Base-by-base conservation (phyloP, 257 asterid genomes). In the Penstemon davidsonii region DNA sequence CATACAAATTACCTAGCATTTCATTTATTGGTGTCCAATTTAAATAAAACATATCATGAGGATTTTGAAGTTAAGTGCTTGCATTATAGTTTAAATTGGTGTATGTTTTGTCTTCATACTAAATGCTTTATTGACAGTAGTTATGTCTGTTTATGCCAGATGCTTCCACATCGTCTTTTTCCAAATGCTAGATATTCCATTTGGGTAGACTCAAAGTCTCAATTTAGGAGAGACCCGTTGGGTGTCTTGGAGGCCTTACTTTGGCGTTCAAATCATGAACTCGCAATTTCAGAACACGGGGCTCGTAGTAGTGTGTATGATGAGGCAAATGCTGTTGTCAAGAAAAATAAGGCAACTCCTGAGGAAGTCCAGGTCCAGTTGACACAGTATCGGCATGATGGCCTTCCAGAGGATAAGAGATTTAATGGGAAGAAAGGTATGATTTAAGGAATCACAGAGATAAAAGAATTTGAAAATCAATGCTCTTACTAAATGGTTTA, bases 211-310 rank as follows among this genome's bases (percentile, higher is more conserved):
- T 94, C 99, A 2, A 94, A 94, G 78, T 91, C 99, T 61, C 99
- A 94, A 64, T 84, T 94, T 65, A 79, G 98, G 73, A 86, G 99
- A 82, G 99, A 94, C 73, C 99, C 99, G 39, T 69, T 94, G 72
- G 98, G 98, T 15, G 90, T 91, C 53, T 66, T 91, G 81, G 96
- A 94, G 67, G 90, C 96, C 71, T 82, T 94, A 55, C 94, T 94
- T 12, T 91, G 98, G 96, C 99, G 84, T 83, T 76, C 96, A 65
- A 79, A 81, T 78, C 66, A 90, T 37, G 88, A 80, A 55, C 78
- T 94, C 71, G 99, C 90, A n/a, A 94, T 94, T 73, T 94, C 99
- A n/a, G 99, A 91, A 79, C 99, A 94, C 44, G 99, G 99, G 53
- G 97, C 99, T 9, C 96, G 99, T 72, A 91, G 99, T 75, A 91